Base-by-base conservation (phyloP, 192 early-diverging fungal species). In the Coemansia sp. region DNA sequence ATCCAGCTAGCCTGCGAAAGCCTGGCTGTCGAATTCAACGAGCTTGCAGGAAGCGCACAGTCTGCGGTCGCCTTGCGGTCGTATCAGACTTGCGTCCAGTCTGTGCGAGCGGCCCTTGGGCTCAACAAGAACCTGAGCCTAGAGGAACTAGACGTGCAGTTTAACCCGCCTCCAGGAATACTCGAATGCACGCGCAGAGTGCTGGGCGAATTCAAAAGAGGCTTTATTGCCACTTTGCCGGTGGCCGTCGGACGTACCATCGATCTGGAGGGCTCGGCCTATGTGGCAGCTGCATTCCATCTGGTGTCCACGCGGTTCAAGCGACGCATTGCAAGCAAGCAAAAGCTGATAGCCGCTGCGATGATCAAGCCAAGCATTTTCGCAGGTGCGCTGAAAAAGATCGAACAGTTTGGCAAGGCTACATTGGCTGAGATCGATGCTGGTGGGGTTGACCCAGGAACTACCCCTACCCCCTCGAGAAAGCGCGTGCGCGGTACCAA, bases 1-100 rank as follows among this genome's bases (percentile, higher is more conserved):
- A 78, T 84, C 43, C 76, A 78, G 16, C 73, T 84, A 12, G 81
- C 81, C 39, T 78, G 81, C 57, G 81, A 84, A 18, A 41, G 26
- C 24, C 64, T 84, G 1, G 72, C 75, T 0, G 66, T 69, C 9
- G 69, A 71, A 49, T 84, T 84, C 51, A 84, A 78, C 64, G 71
- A 84, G 59, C 64, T 57, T 4, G 81, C 73, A 2, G 81, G 72
- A n/a, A 75, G 66, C 41, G 60, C 69, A 9, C 21, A 78, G 30
- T 84, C 81, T 10, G 73, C 72, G 4, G 69, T 84, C 6, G 52
- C 63, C 53, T 35, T 35, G 48, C 67, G 44, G 30, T 52, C 59
- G n/a, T 84, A 78, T 44, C 69, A 63, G 26, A 24, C 55, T 30
- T 78, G 72, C 26, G 41, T 68, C 1, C 67, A 71, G 11, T 76